A percentile compares a stretch with the other conserved stretches of the same genome.
These are phyloP conservation scores for Citrus reticulata DNA, from an alignment of 345 rosid species.

Conservation along the genomic window DNA sequence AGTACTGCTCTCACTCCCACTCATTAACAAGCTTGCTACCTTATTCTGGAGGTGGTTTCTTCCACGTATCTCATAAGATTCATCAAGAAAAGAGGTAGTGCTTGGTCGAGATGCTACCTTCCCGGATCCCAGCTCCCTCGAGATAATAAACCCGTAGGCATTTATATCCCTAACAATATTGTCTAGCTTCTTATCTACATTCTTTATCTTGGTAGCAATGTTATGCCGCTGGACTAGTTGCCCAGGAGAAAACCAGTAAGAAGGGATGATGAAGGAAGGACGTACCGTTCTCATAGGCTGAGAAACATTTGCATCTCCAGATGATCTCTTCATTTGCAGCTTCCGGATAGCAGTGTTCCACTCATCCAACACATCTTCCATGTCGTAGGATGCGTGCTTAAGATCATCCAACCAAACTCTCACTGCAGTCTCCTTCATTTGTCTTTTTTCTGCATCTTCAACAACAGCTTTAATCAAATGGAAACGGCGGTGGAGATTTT, in stretches of 20 bases:
- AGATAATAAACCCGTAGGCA: too few relatives aligned
- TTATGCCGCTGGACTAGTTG: neutral
- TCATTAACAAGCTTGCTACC: too few relatives aligned
- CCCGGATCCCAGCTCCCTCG: too few relatives aligned
- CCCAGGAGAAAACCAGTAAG: neutral
- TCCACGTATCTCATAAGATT: neutral
- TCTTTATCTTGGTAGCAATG: neutral
- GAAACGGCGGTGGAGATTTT: neutral
- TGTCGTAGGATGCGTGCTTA: neutral
- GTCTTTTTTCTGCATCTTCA: too few relatives aligned
- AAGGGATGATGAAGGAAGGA: neutral
- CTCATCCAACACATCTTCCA: conserved; percentile 1
- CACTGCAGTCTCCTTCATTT: neutral
- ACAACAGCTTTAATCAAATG: too few relatives aligned
- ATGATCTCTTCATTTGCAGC: neutral
- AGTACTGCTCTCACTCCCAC: too few relatives aligned
- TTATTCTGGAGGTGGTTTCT: too few relatives aligned
- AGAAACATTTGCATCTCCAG: neutral
- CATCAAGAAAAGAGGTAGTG: neutral
- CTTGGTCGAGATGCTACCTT: too few relatives aligned
- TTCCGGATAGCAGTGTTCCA: neutral
- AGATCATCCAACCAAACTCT: neutral
- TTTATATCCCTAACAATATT: neutral
- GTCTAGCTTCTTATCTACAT: neutral
- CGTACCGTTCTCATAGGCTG: neutral